Base-by-base conservation (phyloP, 2,329 filamentous ascomycete genomes). In the Fusarium sp. region DNA sequence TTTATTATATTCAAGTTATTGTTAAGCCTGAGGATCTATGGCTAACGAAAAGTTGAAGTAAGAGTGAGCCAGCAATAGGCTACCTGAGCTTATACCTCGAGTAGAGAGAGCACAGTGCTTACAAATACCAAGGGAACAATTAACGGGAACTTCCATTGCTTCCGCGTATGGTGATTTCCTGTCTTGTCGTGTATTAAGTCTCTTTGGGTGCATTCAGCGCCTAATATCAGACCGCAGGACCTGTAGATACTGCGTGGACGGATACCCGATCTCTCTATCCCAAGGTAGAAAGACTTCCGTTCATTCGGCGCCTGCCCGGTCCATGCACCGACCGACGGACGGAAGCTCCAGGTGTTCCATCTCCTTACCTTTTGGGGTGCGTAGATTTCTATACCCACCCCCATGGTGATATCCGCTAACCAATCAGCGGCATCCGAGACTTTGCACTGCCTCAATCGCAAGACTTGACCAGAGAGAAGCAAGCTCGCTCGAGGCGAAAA, bases 361-460 rank as follows among this genome's bases (percentile, higher is more conserved):
- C 46, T 67, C 23, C 44, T 56, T 41, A 61, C 42, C 38, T 32
- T 42, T 45, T 17, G n/a, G n/a, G 55, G 54, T 42, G 59, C 49
- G 46, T 62, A 45, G 7, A 33, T 35, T 27, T 42, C 46, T 66
- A 50, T 9, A 38, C 44, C 30, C 53, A 60, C 55, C 46, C 60
- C 69, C 40, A 26, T 37, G 26, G 49, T 67, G 44, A 55, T 30
- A 13, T 27, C 15, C 23, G 45, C 13, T 6, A 60, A 18, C 70
- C 70, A 73, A 73, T 73, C 66, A 73, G 26, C 23, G 41, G 23
- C 35, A 55, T 35, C 9, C 5, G 26, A 56, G 26, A 20, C n/a
- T 53, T 68, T 73, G 71, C 71, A 73, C 71, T 73, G 71, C 71
- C 71, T 73, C 70, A 67, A 61, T 73, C 38, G 33, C 35, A 57